Evolutionary conservation across 305 asterid genomes (phyloP).

Genomic region (Rubia tinctorum): DNA sequence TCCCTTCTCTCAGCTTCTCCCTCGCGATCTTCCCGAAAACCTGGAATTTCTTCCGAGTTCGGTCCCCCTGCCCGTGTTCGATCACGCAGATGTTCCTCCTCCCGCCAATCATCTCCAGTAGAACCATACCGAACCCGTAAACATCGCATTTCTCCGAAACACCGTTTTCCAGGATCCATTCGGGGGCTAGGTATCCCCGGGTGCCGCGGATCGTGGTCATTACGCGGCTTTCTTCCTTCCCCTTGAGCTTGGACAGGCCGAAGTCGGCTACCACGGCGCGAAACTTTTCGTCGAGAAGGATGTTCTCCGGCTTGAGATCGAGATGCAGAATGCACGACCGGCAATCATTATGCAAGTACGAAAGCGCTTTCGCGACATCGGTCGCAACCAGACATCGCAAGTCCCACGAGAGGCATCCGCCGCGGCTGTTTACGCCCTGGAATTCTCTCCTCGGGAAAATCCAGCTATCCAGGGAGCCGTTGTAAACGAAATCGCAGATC

Average conservation of each 20-base stretch:
- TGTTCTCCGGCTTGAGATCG: conserved; percentile 81
- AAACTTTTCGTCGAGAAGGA: conserved; percentile 48
- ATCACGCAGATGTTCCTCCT: conserved; percentile 37
- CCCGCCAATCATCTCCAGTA: conserved; percentile 74
- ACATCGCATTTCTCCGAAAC: conserved; percentile 76
- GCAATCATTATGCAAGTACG: conserved; percentile 79
- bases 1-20: conserved; percentile 59
- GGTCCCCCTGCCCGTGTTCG: conserved; percentile 22
- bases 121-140: conserved; percentile 71
- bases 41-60: conserved; percentile 41
- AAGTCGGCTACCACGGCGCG: conserved; percentile 67
- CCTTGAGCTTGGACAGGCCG: conserved; percentile 70
- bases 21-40: conserved; percentile 53
- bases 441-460: conserved; percentile 36
- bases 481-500: conserved; percentile 52
- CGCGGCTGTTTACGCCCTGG: conserved; percentile 14
- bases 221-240: conserved; percentile 67
- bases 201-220: conserved; percentile 71
- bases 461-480: conserved; percentile 74
- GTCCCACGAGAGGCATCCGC: conserved; percentile 73
- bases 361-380: conserved; percentile 69
- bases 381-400: conserved; percentile 50
- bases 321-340: conserved; percentile 72
- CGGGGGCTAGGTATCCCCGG: conserved; percentile 80
- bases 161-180: conserved; percentile 76